Conservation (phyloP, 371 early-diverging fungal species). For the Apophysomyces trapeziformis region DNA sequence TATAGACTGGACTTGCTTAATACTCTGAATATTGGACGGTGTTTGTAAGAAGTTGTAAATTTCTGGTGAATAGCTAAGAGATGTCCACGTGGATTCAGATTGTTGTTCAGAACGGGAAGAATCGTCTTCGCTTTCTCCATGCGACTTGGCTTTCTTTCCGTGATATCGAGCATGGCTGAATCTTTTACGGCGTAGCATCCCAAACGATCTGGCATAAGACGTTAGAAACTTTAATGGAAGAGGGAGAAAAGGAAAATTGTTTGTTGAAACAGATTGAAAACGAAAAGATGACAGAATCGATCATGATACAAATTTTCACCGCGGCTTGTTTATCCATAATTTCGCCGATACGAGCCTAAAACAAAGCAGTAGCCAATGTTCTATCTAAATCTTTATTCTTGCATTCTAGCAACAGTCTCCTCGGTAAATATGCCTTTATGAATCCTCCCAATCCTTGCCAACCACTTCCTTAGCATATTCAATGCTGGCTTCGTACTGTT, state of each 20-base stretch:
- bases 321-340: neutral
- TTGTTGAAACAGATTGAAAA: slow-evolving; percentile 1
- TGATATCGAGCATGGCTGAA: neutral
- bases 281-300: neutral
- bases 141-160: neutral
- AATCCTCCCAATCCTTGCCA: slow-evolving; percentile 33
- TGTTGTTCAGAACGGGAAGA: no score
- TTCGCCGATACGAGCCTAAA: neutral
- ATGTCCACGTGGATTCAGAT: no score
- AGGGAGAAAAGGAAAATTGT: neutral
- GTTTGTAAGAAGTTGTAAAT: neutral
- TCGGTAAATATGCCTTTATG: neutral
- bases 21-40: neutral
- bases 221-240: neutral
- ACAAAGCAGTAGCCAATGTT: no score
- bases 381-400: no score
- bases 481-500: slow-evolving; percentile 55
- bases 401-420: neutral
- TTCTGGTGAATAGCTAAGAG: no score
- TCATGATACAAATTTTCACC: neutral
- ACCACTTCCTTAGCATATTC: slow-evolving; percentile 52
- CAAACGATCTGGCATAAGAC: slow-evolving; percentile 1
- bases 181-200: neutral
- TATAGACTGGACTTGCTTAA: slow-evolving; percentile 20
- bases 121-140: neutral